Evolutionary conservation across 805 yeast genomes (phyloP).

Genomic region (Ogataea haglerorum): DNA sequence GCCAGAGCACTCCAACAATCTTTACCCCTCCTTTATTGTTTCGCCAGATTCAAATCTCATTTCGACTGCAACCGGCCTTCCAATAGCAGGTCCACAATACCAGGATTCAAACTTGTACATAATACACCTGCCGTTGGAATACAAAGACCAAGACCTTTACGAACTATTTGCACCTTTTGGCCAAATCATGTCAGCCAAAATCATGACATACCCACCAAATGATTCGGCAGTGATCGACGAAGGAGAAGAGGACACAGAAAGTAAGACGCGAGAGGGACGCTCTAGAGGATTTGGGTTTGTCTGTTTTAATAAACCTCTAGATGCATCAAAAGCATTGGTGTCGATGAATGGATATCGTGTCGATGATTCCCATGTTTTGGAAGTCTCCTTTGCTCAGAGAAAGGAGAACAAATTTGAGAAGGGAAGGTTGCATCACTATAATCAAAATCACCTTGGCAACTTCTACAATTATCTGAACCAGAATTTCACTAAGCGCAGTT

Average conservation of each 20-base stretch:
- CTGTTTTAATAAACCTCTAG: constrained; percentile 61
- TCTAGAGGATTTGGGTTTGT: constrained; percentile 84
- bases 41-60: constrained; percentile 30
- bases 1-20: constrained; percentile 3
- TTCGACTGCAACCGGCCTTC: constrained; percentile 33
- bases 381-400: constrained; percentile 75
- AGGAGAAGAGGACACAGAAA: constrained; percentile 8
- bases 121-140: constrained; percentile 53
- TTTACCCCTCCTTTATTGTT: constrained; percentile 24
- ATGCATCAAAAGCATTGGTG: constrained; percentile 67
- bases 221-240: constrained; percentile 13
- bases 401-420: constrained; percentile 49
- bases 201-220: constrained; percentile 48
- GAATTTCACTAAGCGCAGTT: constrained; percentile 17
- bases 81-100: constrained; percentile 44
- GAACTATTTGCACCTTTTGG: constrained; percentile 47
- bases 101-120: constrained; percentile 76
- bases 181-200: constrained; percentile 49
- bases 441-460: constrained; percentile 32
- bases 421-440: constrained; percentile 34
- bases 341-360: constrained; percentile 56
- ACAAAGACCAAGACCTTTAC: constrained; percentile 51
- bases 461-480: constrained; percentile 26
- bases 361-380: constrained; percentile 23
- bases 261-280: constrained; percentile 22